phyloP scores from a whole-genome alignment of 192 early-diverging fungal species.

The Backusella tuberculispora region DNA sequence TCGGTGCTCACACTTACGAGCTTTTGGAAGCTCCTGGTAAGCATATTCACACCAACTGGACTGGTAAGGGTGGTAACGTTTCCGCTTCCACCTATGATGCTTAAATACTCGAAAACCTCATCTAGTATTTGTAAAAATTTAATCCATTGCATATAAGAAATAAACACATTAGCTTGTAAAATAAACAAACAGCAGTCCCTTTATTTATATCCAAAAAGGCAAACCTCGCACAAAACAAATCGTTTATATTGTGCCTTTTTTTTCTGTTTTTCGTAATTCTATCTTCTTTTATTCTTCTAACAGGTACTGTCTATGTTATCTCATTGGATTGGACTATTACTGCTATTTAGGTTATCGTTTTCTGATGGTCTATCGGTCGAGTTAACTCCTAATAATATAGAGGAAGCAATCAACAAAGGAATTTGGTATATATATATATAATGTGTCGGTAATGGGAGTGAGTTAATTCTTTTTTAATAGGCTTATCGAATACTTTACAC shows the following conservation, averaged over 20 bases:
- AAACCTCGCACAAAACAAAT: neutral
- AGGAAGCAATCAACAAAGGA: neutral
- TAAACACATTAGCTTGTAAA: neutral
- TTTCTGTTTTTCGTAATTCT: neutral
- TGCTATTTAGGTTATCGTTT: neutral
- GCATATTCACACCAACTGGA: conserved; percentile 93
- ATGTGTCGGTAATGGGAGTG: neutral
- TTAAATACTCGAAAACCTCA: conserved; percentile 34
- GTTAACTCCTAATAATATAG: neutral
- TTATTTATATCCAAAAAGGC: neutral
- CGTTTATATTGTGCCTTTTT: neutral
- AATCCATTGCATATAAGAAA: neutral
- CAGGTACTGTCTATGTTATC: neutral
- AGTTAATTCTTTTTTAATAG: neutral
- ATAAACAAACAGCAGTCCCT: neutral
- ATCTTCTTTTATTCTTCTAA: neutral
- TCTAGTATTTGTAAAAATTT: neutral
- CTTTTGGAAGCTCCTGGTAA: conserved; percentile 70
- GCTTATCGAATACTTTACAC: neutral
- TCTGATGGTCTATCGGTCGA: neutral
- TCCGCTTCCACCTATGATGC: conserved; percentile 59
- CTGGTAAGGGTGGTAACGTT: conserved; percentile 84
- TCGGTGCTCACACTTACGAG: conserved; percentile 98
- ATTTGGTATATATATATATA: neutral
- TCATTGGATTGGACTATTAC: no score